Evolutionary conservation across 2,329 filamentous ascomycete genomes (phyloP).

Genomic region (Nannizzia gypsea): DNA sequence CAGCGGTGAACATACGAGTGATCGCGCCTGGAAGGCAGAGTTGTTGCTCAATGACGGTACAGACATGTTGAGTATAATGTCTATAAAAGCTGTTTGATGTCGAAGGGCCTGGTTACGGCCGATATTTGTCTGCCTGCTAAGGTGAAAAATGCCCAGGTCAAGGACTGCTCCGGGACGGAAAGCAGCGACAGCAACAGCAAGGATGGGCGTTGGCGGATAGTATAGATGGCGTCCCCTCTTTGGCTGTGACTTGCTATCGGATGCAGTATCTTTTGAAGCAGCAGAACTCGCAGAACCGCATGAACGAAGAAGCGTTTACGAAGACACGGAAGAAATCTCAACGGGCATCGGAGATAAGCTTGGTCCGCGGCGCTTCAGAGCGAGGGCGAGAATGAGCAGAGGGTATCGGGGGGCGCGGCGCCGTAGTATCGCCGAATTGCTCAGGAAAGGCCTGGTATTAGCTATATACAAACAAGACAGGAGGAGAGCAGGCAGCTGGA

Average conservation of each 20-base stretch:
- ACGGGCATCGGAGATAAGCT: constrained; percentile 11
- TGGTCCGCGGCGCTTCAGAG: neutral
- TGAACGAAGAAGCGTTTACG: neutral
- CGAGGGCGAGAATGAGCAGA: neutral
- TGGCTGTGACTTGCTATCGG: constrained; percentile 12
- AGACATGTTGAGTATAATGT: constrained; percentile 28
- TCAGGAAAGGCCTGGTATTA: neutral
- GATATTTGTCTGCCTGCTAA: neutral
- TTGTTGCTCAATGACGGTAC: constrained; percentile 31
- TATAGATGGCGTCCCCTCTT: neutral
- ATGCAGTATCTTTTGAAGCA: constrained; percentile 17
- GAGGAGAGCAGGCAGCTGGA: neutral
- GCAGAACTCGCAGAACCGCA: constrained; percentile 16
- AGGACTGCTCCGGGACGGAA: neutral
- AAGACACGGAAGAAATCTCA: neutral
- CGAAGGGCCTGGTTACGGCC: neutral
- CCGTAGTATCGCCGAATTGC: neutral
- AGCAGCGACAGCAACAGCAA: neutral
- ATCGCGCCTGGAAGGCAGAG: constrained; percentile 38
- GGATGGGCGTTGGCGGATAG: neutral
- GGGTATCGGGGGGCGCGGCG: neutral
- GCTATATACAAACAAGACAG: neutral
- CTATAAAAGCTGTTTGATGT: neutral
- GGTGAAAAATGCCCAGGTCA: neutral
- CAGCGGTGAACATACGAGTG: constrained; percentile 27